A percentile compares a stretch with the other conserved stretches of the same genome.
These are phyloP conservation scores for Suaeda aralocaspica DNA, from an alignment of 148 eudicot species.

Conservation along the genomic window DNA sequence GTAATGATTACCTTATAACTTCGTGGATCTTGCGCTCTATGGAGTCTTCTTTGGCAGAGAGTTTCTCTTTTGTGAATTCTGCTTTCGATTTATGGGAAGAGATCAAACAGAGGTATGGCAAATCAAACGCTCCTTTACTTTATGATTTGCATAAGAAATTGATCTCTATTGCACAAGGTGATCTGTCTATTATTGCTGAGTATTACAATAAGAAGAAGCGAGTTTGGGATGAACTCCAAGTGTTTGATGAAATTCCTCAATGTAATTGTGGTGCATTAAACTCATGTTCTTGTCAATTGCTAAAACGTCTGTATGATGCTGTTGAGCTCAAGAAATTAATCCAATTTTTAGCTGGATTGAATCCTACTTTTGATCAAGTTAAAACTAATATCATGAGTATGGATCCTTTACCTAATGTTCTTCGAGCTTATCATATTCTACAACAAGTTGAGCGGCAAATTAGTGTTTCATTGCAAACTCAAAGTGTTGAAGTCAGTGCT, in stretches of 20 bases:
- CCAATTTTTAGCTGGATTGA: neutral
- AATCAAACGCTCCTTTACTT: neutral
- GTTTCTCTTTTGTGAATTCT: neutral
- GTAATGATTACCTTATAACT: neutral
- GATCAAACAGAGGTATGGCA: neutral
- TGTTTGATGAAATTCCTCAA: neutral
- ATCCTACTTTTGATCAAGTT: neutral
- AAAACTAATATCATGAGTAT: too few species aligned
- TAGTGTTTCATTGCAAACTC: neutral
- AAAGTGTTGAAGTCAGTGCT: neutral
- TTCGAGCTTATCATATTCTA: neutral
- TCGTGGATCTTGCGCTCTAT: neutral
- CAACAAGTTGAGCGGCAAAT: neutral
- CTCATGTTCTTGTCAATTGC: neutral
- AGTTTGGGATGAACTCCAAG: neutral
- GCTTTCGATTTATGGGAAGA: neutral
- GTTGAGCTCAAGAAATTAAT: neutral
- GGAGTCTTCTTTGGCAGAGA: neutral
- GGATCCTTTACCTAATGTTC: neutral
- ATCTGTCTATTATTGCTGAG: neutral
- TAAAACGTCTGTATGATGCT: neutral
- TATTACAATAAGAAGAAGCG: neutral
- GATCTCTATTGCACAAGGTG: neutral
- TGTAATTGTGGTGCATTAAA: neutral
- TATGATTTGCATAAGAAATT: neutral